Evolutionary conservation across 164 flowering plant genomes (phyloP).

Genomic region (Stephania japonica): DNA sequence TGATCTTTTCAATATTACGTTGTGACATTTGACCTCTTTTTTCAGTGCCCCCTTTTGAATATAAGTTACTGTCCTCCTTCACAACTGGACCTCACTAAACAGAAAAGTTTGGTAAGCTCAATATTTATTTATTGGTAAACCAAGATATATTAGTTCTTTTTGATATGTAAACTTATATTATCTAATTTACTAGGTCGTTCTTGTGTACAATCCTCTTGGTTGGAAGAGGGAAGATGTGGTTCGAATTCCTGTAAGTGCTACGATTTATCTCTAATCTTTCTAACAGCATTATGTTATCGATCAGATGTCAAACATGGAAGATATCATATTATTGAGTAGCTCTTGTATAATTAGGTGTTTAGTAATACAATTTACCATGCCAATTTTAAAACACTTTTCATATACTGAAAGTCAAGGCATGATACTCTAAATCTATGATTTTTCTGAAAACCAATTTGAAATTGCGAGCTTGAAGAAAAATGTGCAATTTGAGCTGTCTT

Average conservation of each 20-base stretch:
- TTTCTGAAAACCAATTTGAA: not conserved
- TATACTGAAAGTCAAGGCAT: not conserved
- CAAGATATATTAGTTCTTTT: not conserved
- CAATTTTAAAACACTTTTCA: not conserved
- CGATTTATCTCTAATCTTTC: not conserved
- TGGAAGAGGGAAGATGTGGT: constrained; percentile 80
- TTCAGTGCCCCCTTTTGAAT: constrained; percentile 88
- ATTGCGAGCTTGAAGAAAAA: not conserved
- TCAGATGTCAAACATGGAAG: not conserved
- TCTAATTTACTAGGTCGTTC: constrained; percentile 47
- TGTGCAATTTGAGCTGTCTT: too few relatives aligned
- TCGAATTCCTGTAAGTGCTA: constrained; percentile 71
- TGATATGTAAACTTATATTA: not conserved
- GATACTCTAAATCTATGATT: not conserved
- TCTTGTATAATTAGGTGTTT: not conserved
- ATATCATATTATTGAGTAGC: not conserved
- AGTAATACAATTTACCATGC: not conserved
- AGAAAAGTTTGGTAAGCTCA: constrained; percentile 61
- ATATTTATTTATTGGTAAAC: not conserved
- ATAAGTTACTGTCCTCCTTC: constrained; percentile 90
- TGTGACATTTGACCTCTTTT: constrained; percentile 14
- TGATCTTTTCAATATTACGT: not conserved
- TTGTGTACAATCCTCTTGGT: constrained; percentile 85
- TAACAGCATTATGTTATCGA: not conserved
- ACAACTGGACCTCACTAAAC: constrained; percentile 46